Percentiles rank a stretch among this genome's conserved stretches.
phyloP scores from a whole-genome alignment of 441 rosid genomes.

The Populus hybrid region DNA sequence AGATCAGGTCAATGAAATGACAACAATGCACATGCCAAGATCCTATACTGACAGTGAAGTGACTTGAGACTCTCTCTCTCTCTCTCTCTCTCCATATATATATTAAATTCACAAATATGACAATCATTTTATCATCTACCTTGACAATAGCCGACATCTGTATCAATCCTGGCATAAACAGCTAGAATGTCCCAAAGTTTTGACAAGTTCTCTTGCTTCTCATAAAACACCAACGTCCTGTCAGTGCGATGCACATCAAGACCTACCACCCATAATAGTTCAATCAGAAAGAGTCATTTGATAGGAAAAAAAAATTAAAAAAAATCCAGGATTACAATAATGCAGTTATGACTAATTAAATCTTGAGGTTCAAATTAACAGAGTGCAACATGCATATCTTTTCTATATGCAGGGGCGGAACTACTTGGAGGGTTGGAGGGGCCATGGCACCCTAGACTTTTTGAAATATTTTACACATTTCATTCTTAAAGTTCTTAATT shows the following conservation, averaged over 20 bases:
- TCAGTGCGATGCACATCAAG: conserved; percentile 94
- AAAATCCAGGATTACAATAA: background rate
- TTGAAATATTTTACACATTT: background rate
- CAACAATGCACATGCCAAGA: background rate
- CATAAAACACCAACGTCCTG: conserved; percentile 81
- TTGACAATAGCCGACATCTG: conserved; percentile 92
- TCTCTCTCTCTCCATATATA: background rate
- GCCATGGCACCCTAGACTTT: background rate
- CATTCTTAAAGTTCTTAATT: background rate
- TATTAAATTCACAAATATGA: background rate
- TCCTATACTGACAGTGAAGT: background rate
- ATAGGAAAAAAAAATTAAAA: background rate
- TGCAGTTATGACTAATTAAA: background rate
- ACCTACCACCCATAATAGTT: conserved; percentile 42
- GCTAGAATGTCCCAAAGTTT: conserved; percentile 94
- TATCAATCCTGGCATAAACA: conserved; percentile 92
- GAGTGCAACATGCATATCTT: background rate
- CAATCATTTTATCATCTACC: conserved; percentile 41
- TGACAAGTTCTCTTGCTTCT: conserved; percentile 81
- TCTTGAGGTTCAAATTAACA: background rate
- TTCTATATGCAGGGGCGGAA: background rate
- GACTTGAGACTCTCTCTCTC: background rate
- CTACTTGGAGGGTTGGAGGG: background rate
- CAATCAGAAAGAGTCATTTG: conserved; percentile 10
- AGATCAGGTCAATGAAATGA: background rate